Evolutionary conservation across 2,329 filamentous ascomycete species (phyloP).

Genomic region (Botrytis pseudocinerea): DNA sequence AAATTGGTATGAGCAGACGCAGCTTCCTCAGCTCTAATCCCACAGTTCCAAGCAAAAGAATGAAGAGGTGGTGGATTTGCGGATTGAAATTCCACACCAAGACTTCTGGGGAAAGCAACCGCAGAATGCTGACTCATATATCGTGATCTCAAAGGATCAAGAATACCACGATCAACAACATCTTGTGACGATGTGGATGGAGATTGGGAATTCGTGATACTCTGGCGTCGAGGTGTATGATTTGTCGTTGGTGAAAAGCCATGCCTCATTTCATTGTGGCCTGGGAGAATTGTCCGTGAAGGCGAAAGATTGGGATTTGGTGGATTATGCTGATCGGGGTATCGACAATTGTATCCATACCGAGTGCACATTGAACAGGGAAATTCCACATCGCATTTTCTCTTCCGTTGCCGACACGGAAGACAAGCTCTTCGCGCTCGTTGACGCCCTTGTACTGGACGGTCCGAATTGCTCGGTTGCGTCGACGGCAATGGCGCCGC

Average conservation of each 20-base stretch:
- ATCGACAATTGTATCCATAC: constrained; percentile 34
- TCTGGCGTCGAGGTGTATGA: background rate
- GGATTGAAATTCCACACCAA: constrained; percentile 41
- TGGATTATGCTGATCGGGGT: constrained; percentile 21
- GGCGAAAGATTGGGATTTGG: background rate
- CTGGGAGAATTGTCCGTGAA: background rate
- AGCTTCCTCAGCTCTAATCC: constrained; percentile 35
- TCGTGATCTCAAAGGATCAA: constrained; percentile 18
- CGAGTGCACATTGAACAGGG: constrained; percentile 35
- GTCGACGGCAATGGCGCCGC: background rate
- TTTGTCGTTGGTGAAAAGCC: background rate
- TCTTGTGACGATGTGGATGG: constrained; percentile 23
- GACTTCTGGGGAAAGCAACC: constrained; percentile 41
- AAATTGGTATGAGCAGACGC: constrained; percentile 32
- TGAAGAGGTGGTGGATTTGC: constrained; percentile 42
- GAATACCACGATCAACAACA: constrained; percentile 27
- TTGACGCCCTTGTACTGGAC: constrained; percentile 23
- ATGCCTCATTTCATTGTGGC: background rate
- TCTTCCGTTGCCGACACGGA: constrained; percentile 35
- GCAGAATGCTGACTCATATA: constrained; percentile 38
- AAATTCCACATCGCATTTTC: constrained; percentile 34
- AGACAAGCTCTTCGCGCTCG: constrained; percentile 34
- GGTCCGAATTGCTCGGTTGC: background rate
- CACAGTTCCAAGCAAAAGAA: constrained; percentile 44
- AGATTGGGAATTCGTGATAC: background rate